These are phyloP conservation scores for Aspergillus homomorphus DNA, from an alignment of 495 filamentous ascomycete genomes.

Conservation along the genomic window DNA sequence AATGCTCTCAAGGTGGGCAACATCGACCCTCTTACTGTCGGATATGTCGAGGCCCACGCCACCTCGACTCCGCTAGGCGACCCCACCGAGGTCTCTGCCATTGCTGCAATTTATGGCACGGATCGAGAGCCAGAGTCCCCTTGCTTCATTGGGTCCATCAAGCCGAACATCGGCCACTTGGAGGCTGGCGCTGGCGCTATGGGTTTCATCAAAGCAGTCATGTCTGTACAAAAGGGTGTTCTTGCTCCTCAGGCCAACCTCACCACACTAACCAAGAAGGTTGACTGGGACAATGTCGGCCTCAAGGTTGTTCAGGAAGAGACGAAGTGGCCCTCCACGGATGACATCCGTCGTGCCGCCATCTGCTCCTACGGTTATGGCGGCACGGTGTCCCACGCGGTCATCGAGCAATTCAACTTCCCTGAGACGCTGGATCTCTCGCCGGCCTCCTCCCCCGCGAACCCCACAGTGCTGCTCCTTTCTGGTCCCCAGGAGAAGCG, in stretches of 20 bases:
- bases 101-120: constrained; percentile 23
- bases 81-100: constrained; percentile 36
- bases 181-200: constrained; percentile 55
- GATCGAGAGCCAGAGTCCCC: constrained; percentile 13
- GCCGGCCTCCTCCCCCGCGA: too few relatives aligned
- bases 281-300: constrained; percentile 19
- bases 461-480: constrained; percentile 20
- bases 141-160: constrained; percentile 39
- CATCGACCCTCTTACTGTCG: constrained; percentile 24
- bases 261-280: constrained; percentile 7
- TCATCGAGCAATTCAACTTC: constrained; percentile 16
- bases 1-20: constrained; percentile 30
- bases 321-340: constrained; percentile 15
- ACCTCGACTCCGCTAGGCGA: constrained; percentile 45
- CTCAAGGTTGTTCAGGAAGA: constrained; percentile 21
- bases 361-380: constrained; percentile 35
- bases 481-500: constrained; percentile 36
- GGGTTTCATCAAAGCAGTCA: constrained; percentile 52
- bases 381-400: constrained; percentile 40
- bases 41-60: constrained; percentile 46
- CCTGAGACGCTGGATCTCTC: too few relatives aligned
- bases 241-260: constrained; percentile 53
- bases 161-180: constrained; percentile 50
- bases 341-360: constrained; percentile 26
- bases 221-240: constrained; percentile 45